Evolutionary conservation across 83 land plant species (phyloP).

Genomic region (Diphasiastrum complanatum): DNA sequence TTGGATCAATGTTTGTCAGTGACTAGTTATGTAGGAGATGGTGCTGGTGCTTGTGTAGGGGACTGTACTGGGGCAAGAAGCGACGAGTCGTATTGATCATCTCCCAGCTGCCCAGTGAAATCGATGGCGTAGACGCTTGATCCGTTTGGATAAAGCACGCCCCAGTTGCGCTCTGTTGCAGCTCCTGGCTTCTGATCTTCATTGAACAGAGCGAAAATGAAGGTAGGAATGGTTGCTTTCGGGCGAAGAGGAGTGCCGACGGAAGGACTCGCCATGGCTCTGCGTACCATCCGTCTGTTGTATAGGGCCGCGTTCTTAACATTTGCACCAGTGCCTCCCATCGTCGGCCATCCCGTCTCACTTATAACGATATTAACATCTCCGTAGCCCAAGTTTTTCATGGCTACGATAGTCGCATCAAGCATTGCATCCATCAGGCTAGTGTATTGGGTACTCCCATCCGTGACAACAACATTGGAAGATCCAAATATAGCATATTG

Average conservation of each 20-base stretch:
- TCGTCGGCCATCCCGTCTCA: constrained; percentile 14
- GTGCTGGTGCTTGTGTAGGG: no score
- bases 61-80: no score
- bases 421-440: constrained; percentile 6
- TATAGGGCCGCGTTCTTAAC: constrained; percentile 8
- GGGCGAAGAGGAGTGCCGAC: constrained; percentile 21
- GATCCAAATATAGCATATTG: no score
- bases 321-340: constrained; percentile 3
- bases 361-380: constrained; percentile 4
- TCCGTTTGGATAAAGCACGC: constrained; percentile 13
- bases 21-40: no score
- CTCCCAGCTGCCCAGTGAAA: no score
- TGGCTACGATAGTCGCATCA: constrained; percentile 3
- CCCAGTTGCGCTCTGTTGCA: constrained; percentile 9
- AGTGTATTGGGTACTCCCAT: no score
- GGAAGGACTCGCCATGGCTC: no score
- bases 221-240: background rate
- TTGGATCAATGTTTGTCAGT: no score
- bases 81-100: no score
- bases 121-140: background rate
- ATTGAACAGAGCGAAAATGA: constrained; percentile 15
- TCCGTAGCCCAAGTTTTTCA: constrained; percentile 1
- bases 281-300: constrained; percentile 1
- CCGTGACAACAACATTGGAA: background rate
- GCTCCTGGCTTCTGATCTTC: constrained; percentile 17